Evolutionary conservation across 139 green algal species (phyloP), one percentile per base, ranked within the genome.

Genomic region (Nannochloris sp.): DNA sequence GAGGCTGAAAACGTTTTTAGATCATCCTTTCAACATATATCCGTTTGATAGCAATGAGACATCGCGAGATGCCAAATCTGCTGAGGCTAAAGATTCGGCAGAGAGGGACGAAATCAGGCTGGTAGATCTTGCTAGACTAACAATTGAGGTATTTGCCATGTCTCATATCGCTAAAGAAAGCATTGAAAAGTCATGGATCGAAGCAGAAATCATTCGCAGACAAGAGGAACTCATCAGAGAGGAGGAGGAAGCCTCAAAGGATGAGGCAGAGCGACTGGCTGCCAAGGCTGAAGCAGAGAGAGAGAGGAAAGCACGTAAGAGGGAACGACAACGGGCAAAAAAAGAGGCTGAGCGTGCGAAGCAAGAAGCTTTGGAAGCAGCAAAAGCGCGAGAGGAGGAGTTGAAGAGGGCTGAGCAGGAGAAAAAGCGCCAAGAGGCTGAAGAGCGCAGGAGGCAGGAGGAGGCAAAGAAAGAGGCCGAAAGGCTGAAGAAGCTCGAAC

Each of bases 191-290:
- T 83, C 84, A 3, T 94, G 87, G 67, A 73, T 78, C 2, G 86
- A 97, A 69, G 79, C 80, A 12, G 86, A 95, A 72, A 84, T 84
- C 11, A 80, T 96, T 23, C 89, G 87, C 75, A 77, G 84, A 6
- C 87, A 95, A 73, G 86, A 95, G 61, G 87, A 80, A 46, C 74
- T 97, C 36, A 91, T 97, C n/a, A 66, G 73, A n/a, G 92, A 98
- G 71, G 90, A 96, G 79, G 84, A 92, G 67, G 76, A 80, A 65
- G 71, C 49, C 40, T 66, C 76, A 70, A 71, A 76, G 12, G 56
- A 77, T 65, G 76, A 90, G 66, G 79, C 87, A 49, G 68, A 76
- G 57, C 74, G 81, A 55, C 51, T 66, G 55, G 79, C 75, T 14
- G 75, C 70, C 29, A 70, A 76, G 56, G 81, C 84, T 23, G 76